Conservation (phyloP, 148 eudicot species). For the Diospyros lotus region DNA sequence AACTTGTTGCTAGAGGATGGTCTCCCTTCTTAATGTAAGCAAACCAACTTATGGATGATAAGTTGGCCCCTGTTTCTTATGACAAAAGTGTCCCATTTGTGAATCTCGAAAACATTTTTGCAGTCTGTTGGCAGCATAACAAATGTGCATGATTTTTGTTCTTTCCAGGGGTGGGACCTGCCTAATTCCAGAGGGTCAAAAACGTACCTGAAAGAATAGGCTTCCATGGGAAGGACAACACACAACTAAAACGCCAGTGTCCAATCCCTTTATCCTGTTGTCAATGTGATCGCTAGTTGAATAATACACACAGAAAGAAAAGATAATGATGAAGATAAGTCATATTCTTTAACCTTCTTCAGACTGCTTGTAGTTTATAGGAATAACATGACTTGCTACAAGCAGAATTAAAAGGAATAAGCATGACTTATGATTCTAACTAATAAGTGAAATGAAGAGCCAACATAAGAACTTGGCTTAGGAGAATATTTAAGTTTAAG, state of each 20-base stretch:
- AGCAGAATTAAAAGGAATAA: too few relatives aligned
- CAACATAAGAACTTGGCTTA: background rate
- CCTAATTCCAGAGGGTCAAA: background rate
- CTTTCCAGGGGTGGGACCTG: background rate
- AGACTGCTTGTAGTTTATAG: background rate
- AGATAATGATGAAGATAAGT: background rate
- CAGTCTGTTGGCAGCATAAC: too few relatives aligned
- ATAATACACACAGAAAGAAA: background rate
- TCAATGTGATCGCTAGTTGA: background rate
- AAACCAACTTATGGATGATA: background rate
- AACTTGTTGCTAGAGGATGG: too few relatives aligned
- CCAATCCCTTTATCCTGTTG: slow-evolving; percentile 86
- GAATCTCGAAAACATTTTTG: too few relatives aligned
- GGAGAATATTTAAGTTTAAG: background rate
- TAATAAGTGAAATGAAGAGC: background rate
- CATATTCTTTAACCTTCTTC: slow-evolving; percentile 1
- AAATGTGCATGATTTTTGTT: too few relatives aligned
- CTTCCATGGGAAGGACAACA: slow-evolving; percentile 90
- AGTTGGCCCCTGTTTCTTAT: background rate
- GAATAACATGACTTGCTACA: background rate
- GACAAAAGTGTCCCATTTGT: background rate
- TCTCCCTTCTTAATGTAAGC: background rate
- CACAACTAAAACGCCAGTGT: slow-evolving; percentile 95
- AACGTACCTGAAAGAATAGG: slow-evolving; percentile 91
- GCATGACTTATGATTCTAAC: too few relatives aligned